Percentiles rank a stretch among this genome's conserved stretches.
Evolutionary conservation across 371 early-diverging fungal species (phyloP).

Genomic region (Rhizopus microsporus): DNA sequence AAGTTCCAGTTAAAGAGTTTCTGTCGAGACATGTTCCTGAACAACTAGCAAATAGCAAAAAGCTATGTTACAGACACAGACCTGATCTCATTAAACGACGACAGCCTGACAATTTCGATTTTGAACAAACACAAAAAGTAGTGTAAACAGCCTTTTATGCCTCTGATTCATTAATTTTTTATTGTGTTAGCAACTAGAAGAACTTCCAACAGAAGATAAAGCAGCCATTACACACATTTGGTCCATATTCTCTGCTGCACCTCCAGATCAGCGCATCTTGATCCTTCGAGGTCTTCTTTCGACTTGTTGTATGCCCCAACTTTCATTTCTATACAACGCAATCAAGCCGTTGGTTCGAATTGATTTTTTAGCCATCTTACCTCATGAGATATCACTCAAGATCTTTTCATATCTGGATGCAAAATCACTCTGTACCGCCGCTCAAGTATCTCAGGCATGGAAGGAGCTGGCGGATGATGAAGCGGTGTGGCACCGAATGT

Average conservation of each 20-base stretch:
- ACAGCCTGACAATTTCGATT: slow-evolving; percentile 27
- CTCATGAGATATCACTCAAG: slow-evolving; percentile 75
- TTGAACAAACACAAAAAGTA: slow-evolving; percentile 35
- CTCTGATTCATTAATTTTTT: not conserved
- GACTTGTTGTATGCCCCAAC: slow-evolving; percentile 72
- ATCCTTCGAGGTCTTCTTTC: slow-evolving; percentile 69
- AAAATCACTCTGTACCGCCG: slow-evolving; percentile 80
- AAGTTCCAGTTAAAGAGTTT: slow-evolving; percentile 36
- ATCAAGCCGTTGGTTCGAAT: slow-evolving; percentile 70
- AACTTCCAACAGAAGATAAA: slow-evolving; percentile 47
- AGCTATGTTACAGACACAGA: slow-evolving; percentile 39
- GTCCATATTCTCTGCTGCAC: slow-evolving; percentile 55
- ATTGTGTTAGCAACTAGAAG: slow-evolving; percentile 32
- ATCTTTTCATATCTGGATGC: slow-evolving; percentile 89
- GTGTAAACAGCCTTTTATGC: not conserved
- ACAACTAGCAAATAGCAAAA: slow-evolving; percentile 36
- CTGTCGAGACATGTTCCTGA: slow-evolving; percentile 45
- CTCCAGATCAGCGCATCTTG: slow-evolving; percentile 54
- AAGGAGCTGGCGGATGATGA: slow-evolving; percentile 82
- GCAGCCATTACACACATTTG: slow-evolving; percentile 55
- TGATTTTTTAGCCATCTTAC: slow-evolving; percentile 74
- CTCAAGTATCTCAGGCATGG: slow-evolving; percentile 84
- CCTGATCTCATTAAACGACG: slow-evolving; percentile 36
- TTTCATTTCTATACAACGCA: slow-evolving; percentile 69
- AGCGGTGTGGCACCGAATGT: slow-evolving; percentile 90